Base-by-base conservation (phyloP, 352 stramenopile species). In the Poterioochromonas sp. region DNA sequence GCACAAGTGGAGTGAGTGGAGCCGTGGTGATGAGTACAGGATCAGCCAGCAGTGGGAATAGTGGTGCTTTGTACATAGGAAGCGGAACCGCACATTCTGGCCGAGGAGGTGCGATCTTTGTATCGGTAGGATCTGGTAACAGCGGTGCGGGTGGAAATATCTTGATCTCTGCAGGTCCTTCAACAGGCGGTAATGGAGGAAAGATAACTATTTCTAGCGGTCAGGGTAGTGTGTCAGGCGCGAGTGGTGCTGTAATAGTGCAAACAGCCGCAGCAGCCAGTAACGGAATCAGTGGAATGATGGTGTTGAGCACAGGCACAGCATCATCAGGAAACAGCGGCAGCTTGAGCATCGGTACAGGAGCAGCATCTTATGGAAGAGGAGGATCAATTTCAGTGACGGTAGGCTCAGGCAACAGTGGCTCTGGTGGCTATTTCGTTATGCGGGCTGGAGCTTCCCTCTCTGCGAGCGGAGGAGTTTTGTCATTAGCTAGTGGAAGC, bases 131-230 rank as follows among this genome's bases (percentile, higher is more conserved):
- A 26, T 58, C 47, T 15, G 47, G 15, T 26, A 58, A 15, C 15
- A 58, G 15, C 15, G 47, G 15, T 58, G n/a, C n/a, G n/a, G 47
- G 47, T n/a, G 68, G 68, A 76, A 8, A 53, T 20, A 11, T 76
- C 20, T 20, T 41, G n/a, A 5, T 76, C 3, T 37, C n/a, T 34
- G 54, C 68, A 18, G n/a, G n/a, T n/a, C 35, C 35, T n/a, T 11
- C 18, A n/a, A n/a, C n/a, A n/a, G n/a, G n/a, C n/a, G n/a, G n/a
- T n/a, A n/a, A n/a, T n/a, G 93, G 93, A 54, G 92, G 93, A 29
- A 85, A 87, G 73, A 83, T 96, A 53, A 77, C 77, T 5, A 49
- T 97, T 26, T 85, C 85, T 29, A 88, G 85, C 54, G 92, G 92
- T 15, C 26, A 15, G n/a, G n/a, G n/a, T 15, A 58, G 47, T 58